Evolutionary conservation across 2,329 filamentous ascomycete genomes (phyloP).

Genomic region (Trichoderma endophyticum): DNA sequence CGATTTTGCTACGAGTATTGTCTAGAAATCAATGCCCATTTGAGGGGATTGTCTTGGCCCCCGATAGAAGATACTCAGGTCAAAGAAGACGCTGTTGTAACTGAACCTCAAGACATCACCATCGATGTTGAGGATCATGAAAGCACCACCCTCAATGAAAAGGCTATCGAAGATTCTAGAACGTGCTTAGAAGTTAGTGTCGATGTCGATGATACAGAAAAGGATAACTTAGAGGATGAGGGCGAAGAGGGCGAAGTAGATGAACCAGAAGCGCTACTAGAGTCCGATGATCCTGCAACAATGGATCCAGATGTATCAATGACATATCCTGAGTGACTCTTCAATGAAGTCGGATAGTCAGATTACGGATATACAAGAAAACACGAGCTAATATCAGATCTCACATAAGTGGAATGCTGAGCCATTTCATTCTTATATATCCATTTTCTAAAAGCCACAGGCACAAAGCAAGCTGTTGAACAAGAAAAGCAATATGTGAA

Average conservation of each 20-base stretch:
- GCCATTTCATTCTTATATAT: not conserved
- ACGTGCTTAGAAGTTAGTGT: not conserved
- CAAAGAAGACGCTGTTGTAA: not conserved
- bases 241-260: not conserved
- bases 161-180: not conserved
- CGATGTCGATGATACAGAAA: not conserved
- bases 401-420: not conserved
- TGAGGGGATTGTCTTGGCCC: conserved; percentile 30
- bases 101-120: not conserved
- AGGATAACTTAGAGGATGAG: not conserved
- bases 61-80: conserved; percentile 13
- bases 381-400: not conserved
- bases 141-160: not conserved
- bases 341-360: not conserved
- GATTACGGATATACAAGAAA: not conserved
- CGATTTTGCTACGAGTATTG: conserved; percentile 34
- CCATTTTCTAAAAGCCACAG: not conserved
- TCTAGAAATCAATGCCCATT: conserved; percentile 32
- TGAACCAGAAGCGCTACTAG: not conserved
- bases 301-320: not conserved
- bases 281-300: not conserved
- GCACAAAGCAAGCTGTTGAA: too few relatives aligned
- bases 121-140: not conserved
- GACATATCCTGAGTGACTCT: not conserved
- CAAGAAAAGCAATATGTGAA: not conserved